Percentiles rank a stretch among this genome's conserved stretches.
Evolutionary conservation across 2,329 filamentous ascomycete genomes (phyloP).

Genomic region (Tolypocladium album): DNA sequence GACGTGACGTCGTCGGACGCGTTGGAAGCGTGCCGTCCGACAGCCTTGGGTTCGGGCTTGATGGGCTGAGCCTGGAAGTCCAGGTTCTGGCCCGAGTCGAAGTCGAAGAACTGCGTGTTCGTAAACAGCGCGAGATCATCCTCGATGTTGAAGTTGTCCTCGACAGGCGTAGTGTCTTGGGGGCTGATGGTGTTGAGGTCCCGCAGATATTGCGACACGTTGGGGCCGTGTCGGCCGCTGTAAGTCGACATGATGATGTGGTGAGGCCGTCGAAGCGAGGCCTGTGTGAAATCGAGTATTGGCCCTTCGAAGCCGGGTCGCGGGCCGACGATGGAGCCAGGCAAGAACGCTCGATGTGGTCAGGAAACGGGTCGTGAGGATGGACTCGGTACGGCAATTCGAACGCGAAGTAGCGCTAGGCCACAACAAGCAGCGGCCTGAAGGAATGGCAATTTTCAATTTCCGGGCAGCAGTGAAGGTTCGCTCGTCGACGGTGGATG

Average conservation of each 20-base stretch:
- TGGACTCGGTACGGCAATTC: not conserved
- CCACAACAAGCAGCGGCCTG: not conserved
- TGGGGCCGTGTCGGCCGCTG: constrained; percentile 68
- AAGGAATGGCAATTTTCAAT: not conserved
- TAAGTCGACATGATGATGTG: constrained; percentile 53
- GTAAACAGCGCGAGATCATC: constrained; percentile 71
- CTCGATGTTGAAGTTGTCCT: constrained; percentile 54
- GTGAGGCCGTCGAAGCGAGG: not conserved
- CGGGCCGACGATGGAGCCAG: not conserved
- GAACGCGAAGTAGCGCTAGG: not conserved
- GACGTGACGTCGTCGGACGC: constrained; percentile 27
- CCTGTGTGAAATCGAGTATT: not conserved
- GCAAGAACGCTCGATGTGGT: not conserved
- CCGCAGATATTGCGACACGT: constrained; percentile 82
- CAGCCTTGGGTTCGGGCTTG: constrained; percentile 29
- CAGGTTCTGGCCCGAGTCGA: constrained; percentile 54
- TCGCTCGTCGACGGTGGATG: not conserved
- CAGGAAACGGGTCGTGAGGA: not conserved
- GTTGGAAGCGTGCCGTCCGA: constrained; percentile 17
- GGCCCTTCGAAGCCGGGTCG: not conserved
- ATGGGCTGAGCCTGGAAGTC: constrained; percentile 41
- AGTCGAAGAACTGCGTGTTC: constrained; percentile 74
- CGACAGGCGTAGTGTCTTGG: constrained; percentile 36
- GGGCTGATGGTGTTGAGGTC: constrained; percentile 70
- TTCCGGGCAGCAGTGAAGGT: not conserved